Percentiles rank a stretch among this genome's conserved stretches.
Evolutionary conservation across 768 basidiomycete species (phyloP).

Genomic region (Suillus brevipes): DNA sequence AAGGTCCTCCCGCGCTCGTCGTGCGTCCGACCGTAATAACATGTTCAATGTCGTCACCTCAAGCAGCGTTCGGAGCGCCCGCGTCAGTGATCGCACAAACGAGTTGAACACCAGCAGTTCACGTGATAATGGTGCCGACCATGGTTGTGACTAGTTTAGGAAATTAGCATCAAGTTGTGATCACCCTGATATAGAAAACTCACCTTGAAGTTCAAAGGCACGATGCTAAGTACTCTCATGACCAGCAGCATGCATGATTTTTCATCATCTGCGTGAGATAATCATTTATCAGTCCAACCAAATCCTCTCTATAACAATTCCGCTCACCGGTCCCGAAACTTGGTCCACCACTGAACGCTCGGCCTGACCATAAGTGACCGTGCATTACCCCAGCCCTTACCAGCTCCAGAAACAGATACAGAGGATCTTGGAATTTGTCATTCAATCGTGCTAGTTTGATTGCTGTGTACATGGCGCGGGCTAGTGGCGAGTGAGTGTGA

Average conservation of each 20-base stretch:
- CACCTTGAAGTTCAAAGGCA: constrained; percentile 93
- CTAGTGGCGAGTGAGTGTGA: constrained; percentile 87
- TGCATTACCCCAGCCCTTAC: constrained; percentile 97
- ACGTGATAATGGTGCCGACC: constrained; percentile 95
- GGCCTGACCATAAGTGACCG: constrained; percentile 84
- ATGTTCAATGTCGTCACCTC: constrained; percentile 93
- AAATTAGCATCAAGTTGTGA: background rate
- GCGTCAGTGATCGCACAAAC: constrained; percentile 88
- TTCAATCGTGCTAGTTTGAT: constrained; percentile 79
- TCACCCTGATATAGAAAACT: constrained; percentile 24
- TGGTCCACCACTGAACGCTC: constrained; percentile 91
- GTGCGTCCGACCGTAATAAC: constrained; percentile 86
- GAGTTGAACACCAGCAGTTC: constrained; percentile 98
- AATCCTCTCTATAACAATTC: constrained; percentile 31
- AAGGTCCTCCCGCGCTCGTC: constrained; percentile 84
- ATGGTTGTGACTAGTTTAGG: constrained; percentile 69
- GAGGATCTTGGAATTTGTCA: constrained; percentile 97
- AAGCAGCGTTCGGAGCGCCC: constrained; percentile 84
- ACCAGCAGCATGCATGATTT: constrained; percentile 93
- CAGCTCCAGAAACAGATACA: constrained; percentile 93
- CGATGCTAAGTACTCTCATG: constrained; percentile 94
- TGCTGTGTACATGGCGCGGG: constrained; percentile 87
- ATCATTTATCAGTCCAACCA: constrained; percentile 23
- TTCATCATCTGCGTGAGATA: constrained; percentile 69
- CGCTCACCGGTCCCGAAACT: constrained; percentile 85